These are phyloP conservation scores for Lophium mytilinum DNA, from an alignment of 495 filamentous ascomycete genomes.

Conservation along the genomic window DNA sequence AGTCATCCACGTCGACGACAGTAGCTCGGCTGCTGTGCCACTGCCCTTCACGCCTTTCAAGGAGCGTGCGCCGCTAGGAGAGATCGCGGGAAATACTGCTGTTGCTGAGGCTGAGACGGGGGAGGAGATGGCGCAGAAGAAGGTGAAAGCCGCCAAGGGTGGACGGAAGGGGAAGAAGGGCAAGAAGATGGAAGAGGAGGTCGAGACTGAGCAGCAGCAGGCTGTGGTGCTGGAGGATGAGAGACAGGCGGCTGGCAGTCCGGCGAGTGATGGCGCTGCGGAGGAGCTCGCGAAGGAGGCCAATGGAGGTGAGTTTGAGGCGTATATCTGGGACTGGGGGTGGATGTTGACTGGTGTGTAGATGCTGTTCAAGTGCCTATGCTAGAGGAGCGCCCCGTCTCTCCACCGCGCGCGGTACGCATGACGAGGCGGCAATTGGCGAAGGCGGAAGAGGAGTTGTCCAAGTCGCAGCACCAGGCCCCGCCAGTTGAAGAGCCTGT, in stretches of 20 bases:
- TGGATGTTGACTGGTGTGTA: slow-evolving; percentile 7
- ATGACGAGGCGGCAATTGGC: slow-evolving; percentile 25
- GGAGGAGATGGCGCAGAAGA: slow-evolving; percentile 10
- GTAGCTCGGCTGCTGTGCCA: slow-evolving; percentile 5
- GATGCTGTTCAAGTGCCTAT: slow-evolving; percentile 21
- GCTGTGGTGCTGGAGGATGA: slow-evolving; percentile 18
- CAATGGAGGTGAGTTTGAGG: slow-evolving; percentile 10
- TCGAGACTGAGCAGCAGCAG: neutral
- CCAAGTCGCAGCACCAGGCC: neutral
- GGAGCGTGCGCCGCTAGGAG: slow-evolving; percentile 23
- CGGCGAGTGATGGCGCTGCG: slow-evolving; percentile 16
- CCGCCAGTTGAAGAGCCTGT: neutral
- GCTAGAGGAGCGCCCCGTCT: slow-evolving; percentile 16
- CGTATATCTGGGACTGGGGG: neutral
- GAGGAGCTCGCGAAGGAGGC: slow-evolving; percentile 15
- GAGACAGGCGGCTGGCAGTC: slow-evolving; percentile 18
- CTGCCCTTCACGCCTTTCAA: slow-evolving; percentile 1
- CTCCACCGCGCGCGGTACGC: slow-evolving; percentile 20
- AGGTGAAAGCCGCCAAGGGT: slow-evolving; percentile 16
- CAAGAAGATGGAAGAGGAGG: slow-evolving; percentile 2
- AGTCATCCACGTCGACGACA: slow-evolving; percentile 2
- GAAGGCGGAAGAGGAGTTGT: slow-evolving; percentile 8
- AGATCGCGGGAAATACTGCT: slow-evolving; percentile 19
- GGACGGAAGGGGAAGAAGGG: slow-evolving; percentile 16
- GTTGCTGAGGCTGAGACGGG: neutral